Percentiles rank a stretch among this genome's conserved stretches.
Conservation (phyloP, 192 early-diverging fungal species). For the Chytriomyces sp. region DNA sequence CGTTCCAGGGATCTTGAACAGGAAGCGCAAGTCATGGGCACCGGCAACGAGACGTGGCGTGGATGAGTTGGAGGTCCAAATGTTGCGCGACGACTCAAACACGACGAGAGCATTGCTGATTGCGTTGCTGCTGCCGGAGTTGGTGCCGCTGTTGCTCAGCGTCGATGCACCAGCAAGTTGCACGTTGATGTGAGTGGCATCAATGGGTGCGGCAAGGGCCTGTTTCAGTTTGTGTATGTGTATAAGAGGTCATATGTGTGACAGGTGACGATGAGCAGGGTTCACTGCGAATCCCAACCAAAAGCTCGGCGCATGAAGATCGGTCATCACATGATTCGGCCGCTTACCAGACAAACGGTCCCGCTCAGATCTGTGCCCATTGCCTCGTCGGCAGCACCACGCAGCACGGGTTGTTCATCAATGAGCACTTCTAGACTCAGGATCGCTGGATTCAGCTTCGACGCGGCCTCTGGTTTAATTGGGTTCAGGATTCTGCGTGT, state of each 20-base stretch:
- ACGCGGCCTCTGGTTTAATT: neutral
- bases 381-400: conserved; percentile 16
- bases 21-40: conserved; percentile 30
- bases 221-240: neutral
- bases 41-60: conserved; percentile 8
- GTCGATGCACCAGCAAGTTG: neutral
- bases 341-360: conserved; percentile 28
- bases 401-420: conserved; percentile 23
- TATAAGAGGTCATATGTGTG: neutral
- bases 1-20: conserved; percentile 36
- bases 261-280: neutral
- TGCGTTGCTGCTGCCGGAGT: neutral
- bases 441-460: neutral
- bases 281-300: neutral
- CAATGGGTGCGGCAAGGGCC: neutral
- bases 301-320: neutral
- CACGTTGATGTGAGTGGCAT: neutral
- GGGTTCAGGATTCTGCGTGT: conserved; percentile 18
- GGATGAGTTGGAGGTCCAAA: neutral
- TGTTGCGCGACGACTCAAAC: neutral
- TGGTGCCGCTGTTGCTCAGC: neutral
- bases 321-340: neutral
- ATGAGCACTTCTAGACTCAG: conserved; percentile 20
- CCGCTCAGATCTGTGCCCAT: conserved; percentile 31
- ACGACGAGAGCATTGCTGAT: neutral